Base-by-base conservation (phyloP, 768 basidiomycete species). In the Xerocomus spinulosus region DNA sequence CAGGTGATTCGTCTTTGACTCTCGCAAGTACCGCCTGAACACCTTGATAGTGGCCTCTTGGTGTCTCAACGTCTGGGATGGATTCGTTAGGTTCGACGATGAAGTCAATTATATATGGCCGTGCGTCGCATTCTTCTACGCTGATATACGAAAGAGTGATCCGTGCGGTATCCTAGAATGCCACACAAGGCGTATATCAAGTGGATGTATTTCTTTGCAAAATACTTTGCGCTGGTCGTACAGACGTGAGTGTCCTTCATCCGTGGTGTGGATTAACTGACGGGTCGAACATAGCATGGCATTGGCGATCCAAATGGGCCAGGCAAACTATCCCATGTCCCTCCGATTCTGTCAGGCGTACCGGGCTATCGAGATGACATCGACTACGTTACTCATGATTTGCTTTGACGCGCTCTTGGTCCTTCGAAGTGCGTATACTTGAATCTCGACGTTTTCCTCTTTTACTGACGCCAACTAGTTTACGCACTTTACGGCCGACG, bases 191-290 rank as follows among this genome's bases (percentile, higher is more conserved):
- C 58, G 2, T 37, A 42, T 18, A 25, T 58, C 34, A 65, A 66
- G 38, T 65, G 61, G 63, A 5, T 66, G 17, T 64, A 57, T 38
- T 20, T 66, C n/a, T 53, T 63, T 40, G 48, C 47, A 3, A 66
- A 49, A 43, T 66, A 59, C 18, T 44, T 51, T 29, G 50, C 44
- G 8, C 10, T 66, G 15, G 17, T 10, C 4, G 2, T 48, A 3
- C 63, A 61, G 25, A 54, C 49, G 63, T 61, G 33, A 51, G 13
- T 35, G 12, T n/a, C 13, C 1, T 41, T 20, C 18, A 28, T 13
- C 37, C 35, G 3, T 14, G 7, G 13, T 24, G 2, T 5, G 7
- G 12, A 17, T 9, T 10, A 23, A 2, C 34, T 49, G 23, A 58
- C 36, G 9, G 20, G 9, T 9, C 20, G 13, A 17, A 10, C 25